Base-by-base conservation (phyloP, 2,329 filamentous ascomycete species). In the Diaporthe helianthi region DNA sequence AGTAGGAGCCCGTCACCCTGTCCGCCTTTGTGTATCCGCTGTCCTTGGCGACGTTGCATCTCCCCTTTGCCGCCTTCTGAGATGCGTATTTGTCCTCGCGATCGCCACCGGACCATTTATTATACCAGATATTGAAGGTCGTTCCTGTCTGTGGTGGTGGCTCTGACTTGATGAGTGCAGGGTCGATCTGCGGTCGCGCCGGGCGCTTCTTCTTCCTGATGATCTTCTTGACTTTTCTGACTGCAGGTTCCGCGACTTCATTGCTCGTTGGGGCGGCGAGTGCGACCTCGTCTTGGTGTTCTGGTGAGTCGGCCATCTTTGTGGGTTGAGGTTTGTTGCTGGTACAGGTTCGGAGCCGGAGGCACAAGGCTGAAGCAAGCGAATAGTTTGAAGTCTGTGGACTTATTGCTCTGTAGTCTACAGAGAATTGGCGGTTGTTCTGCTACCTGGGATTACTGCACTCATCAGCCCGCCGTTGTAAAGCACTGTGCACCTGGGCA, bases 121-220 rank as follows among this genome's bases (percentile, higher is more conserved):
- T 98, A 83, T 98, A 97, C 95, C 94, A 98, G 76, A 97, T 97
- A 81, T 99, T 99, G 86, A 96, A 99, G 69, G 94, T 93, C 0
- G 93, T 97, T 65, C 96, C 96, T 0, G 95, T 98, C 76, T 98
- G 94, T 1, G 93, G 92, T 19, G 94, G 93, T 4, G 93, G 92
- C 75, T 97, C 93, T 41, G 91, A 91, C 75, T 92, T 93, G 81
- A 97, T 87, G 52, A 90, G 90, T 49, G 91, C 89, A 1, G 94
- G 89, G 77, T 99, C 96, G 76, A 98, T 91, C 82, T 99, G 96
- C 0, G 92, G 92, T 70, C 95, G 90, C 55, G 96, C 96, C 38
- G 96, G 96, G 47, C 94, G 88, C 76, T 92, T 91, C 84, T 97
- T 98, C 78, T 93, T 94, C 72, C 94, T 90, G 74, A 97, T 92